Evolutionary conservation across 179 eudicot species (phyloP), one percentile per base, ranked within the genome.

Genomic region (Corrigiola litoralis): DNA sequence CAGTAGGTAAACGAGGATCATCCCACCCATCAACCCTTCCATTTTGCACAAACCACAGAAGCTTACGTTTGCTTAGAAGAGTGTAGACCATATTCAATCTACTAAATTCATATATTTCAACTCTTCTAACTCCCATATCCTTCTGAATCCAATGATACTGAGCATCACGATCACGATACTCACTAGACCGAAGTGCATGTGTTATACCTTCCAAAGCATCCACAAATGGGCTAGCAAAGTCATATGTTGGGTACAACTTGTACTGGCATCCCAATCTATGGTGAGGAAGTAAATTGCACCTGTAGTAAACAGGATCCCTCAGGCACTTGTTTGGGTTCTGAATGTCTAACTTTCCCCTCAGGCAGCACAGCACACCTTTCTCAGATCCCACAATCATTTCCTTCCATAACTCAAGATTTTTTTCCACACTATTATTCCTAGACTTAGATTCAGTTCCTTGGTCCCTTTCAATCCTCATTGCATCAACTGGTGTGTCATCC

Each of bases 171-270:
- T n/a, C n/a, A n/a, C n/a, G n/a, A 71, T 95, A 95, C 76, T 95
- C 99, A 68, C 96, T 91, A 41, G 99, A 88, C 62, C 96, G 81
- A 32, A 95, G 89, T 14, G 99, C 99, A 75, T 95, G 99, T 10
- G 99, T 85, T 40, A 95, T 87, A 33, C 96, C 96, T 76, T 95
- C 97, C 8, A 86, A n/a, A 28, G 97, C 67, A 80, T 95, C 99
- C 51, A 95, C 99, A 86, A 82, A 95, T 21, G 99, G 99, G 62
- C 99, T 91, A 44, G 96, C 95, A 70, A 95, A 95, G 79, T 95
- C 99, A 80, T 95, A 95, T 8, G 99, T 95, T 1, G 99, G 99
- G 63, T 95, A 95, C 50, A 95, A 58, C 72, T 91, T 95, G 75
- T 95, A 95, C 72, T 78, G 86, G 28, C 88, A 77, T 18, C 99